phyloP scores from a whole-genome alignment of 805 yeast genomes.

The Metschnikowia aberdeeniae region DNA sequence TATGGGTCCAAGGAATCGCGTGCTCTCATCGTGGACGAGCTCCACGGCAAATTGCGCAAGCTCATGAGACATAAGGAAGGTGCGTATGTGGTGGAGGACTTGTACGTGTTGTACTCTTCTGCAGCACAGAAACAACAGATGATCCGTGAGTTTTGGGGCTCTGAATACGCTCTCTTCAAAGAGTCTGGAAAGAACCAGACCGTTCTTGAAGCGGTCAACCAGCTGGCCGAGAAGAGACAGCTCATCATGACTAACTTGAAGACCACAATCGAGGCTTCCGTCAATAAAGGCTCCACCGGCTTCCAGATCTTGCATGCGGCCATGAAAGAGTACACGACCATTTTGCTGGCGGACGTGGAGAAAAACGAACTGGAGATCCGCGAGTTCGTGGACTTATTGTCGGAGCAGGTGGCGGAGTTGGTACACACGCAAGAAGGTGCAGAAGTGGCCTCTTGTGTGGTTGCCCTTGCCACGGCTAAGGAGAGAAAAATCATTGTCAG shows the following conservation, averaged over 20 bases:
- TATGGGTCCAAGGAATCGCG: constrained; percentile 86
- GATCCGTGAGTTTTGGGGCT: constrained; percentile 95
- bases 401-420: constrained; percentile 88
- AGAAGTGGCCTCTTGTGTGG: constrained; percentile 78
- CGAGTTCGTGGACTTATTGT: constrained; percentile 76
- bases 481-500: constrained; percentile 80
- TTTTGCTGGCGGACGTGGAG: constrained; percentile 53
- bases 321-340: constrained; percentile 80
- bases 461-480: constrained; percentile 84
- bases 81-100: constrained; percentile 94
- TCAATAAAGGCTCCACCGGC: constrained; percentile 93
- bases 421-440: constrained; percentile 95
- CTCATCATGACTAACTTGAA: constrained; percentile 69
- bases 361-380: constrained; percentile 54
- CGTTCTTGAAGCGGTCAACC: constrained; percentile 61
- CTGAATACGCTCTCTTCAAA: constrained; percentile 87
- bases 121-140: constrained; percentile 83
- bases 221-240: constrained; percentile 72
- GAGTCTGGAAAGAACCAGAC: constrained; percentile 63
- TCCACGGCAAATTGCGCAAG: constrained; percentile 87
- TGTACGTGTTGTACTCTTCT: constrained; percentile 78
- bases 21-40: constrained; percentile 69
- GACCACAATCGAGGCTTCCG: constrained; percentile 84
- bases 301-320: constrained; percentile 95
- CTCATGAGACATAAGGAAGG: constrained; percentile 97